These are phyloP conservation scores for Eimeria maxima DNA, from an alignment of 169 alveolate genomes.

Conservation along the genomic window DNA sequence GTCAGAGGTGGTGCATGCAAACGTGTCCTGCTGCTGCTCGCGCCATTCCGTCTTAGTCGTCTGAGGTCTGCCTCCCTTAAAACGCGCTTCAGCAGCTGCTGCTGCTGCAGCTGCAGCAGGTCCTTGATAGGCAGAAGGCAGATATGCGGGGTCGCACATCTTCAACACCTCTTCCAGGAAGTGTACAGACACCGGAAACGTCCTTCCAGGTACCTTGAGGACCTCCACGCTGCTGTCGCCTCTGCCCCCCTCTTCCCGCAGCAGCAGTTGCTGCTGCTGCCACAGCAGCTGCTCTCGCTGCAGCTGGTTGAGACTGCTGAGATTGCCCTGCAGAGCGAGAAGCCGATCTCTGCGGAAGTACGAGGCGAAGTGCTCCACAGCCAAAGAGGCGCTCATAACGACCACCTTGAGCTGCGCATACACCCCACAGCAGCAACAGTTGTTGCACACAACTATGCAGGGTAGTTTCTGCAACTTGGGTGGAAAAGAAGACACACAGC, in stretches of 20 bases:
- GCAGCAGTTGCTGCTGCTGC: constrained; percentile 65
- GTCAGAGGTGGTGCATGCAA: neutral
- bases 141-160: constrained; percentile 50
- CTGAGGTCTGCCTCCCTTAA: constrained; percentile 26
- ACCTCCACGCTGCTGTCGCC: constrained; percentile 36
- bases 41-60: constrained; percentile 28
- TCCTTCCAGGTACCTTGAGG: constrained; percentile 98
- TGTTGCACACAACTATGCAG: neutral
- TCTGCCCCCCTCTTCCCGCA: constrained; percentile 6
- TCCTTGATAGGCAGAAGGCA: constrained; percentile 41
- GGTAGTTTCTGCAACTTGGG: too few species aligned
- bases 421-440: neutral
- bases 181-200: constrained; percentile 98
- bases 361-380: constrained; percentile 93
- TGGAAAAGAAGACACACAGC: too few species aligned
- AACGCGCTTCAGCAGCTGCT: neutral
- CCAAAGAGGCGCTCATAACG: constrained; percentile 99
- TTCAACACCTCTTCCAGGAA: constrained; percentile 84
- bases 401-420: constrained; percentile 92
- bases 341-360: constrained; percentile 89
- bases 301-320: constrained; percentile 52
- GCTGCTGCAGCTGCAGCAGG: constrained; percentile 66
- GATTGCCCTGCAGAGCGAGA: constrained; percentile 91
- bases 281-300: constrained; percentile 43
- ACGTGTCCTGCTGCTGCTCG: constrained; percentile 54